Conservation (phyloP, 1,284 basidiomycete species). For the Baeospora myosura region DNA sequence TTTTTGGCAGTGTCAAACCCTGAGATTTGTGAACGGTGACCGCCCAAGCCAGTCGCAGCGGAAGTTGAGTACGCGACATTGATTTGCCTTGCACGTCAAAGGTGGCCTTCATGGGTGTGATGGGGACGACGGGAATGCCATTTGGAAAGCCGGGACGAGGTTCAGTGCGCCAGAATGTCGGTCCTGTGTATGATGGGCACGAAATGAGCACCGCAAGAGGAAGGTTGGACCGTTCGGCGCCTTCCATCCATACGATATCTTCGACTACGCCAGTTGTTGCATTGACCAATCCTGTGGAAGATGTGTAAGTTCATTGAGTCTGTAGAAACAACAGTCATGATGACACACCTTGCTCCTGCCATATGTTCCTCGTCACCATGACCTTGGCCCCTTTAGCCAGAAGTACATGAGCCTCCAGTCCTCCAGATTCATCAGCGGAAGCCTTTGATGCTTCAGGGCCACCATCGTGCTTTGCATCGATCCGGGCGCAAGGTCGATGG, state of each 20-base stretch:
- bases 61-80: neutral
- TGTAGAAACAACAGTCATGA: no score
- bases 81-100: neutral
- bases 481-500: neutral
- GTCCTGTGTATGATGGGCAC: neutral
- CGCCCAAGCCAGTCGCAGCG: neutral
- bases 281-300: no score
- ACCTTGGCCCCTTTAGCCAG: neutral
- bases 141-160: neutral
- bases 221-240: no score
- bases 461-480: neutral
- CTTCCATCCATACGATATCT: no score
- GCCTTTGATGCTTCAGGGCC: neutral
- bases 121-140: neutral
- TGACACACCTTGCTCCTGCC: no score
- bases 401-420: neutral
- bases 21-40: slow-evolving; percentile 2
- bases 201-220: neutral
- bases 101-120: neutral
- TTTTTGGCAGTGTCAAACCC: neutral
- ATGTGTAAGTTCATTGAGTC: no score
- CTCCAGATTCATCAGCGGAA: neutral
- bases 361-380: slow-evolving; percentile 1
- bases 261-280: no score
- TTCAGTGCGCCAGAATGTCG: neutral